phyloP scores from a whole-genome alignment of 2,329 filamentous ascomycete genomes.

The Fusarium oligoseptatum region DNA sequence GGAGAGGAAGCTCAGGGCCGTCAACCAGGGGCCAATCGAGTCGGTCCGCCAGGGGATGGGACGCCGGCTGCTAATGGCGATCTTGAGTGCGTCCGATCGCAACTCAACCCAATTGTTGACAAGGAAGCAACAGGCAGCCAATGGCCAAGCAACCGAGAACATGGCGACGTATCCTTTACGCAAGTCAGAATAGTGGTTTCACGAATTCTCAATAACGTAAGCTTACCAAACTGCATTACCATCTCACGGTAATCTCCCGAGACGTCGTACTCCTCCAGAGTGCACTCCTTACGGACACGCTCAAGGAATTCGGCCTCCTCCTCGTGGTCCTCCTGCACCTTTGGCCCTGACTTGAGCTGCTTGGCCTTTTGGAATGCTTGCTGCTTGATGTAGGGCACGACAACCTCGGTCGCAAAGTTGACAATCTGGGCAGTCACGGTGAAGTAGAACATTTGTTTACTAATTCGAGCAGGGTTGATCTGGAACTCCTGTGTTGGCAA shows the following conservation, averaged over 20 bases:
- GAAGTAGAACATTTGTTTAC: conserved; percentile 94
- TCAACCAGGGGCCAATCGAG: conserved; percentile 93
- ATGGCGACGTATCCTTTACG: conserved; percentile 82
- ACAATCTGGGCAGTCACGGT: conserved; percentile 95
- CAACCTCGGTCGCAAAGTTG: conserved; percentile 84
- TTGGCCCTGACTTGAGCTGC: conserved; percentile 74
- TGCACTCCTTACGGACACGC: conserved; percentile 85
- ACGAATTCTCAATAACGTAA: background rate
- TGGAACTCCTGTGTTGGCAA: conserved; percentile 76
- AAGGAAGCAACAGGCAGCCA: conserved; percentile 90
- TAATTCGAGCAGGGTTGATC: conserved; percentile 86
- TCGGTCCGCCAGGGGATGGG: conserved; percentile 92
- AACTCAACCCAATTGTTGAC: conserved; percentile 98
- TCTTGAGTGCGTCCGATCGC: conserved; percentile 93
- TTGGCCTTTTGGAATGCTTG: conserved; percentile 83
- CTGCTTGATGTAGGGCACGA: conserved; percentile 88
- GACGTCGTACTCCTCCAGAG: conserved; percentile 88
- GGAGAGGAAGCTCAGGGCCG: conserved; percentile 87
- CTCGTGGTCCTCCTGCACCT: conserved; percentile 70
- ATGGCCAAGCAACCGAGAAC: conserved; percentile 94
- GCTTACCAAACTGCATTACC: conserved; percentile 81
- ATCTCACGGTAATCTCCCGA: conserved; percentile 93
- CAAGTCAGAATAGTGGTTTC: conserved; percentile 12
- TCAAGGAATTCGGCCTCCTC: conserved; percentile 86
- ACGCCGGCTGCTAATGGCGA: conserved; percentile 88